Evolutionary conservation across 2,329 filamentous ascomycete genomes (phyloP).

Genomic region (Ceratocystiopsis minuta): DNA sequence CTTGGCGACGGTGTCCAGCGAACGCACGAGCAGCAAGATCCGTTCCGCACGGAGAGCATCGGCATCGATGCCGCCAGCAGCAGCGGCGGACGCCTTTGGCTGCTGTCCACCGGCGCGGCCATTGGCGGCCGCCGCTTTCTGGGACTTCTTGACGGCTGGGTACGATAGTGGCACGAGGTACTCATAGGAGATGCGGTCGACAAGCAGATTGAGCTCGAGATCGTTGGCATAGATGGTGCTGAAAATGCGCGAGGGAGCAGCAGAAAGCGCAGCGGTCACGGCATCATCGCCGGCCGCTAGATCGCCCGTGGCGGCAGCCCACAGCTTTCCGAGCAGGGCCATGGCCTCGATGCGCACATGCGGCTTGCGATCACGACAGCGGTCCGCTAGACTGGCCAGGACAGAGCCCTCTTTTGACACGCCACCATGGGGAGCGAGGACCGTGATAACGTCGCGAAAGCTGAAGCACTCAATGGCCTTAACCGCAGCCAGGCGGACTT

Average conservation of each 20-base stretch:
- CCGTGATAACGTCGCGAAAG: conserved; percentile 64
- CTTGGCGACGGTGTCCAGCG: conserved; percentile 60
- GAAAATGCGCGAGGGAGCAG: conserved; percentile 70
- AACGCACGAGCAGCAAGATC: conserved; percentile 63
- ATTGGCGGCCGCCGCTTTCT: conserved; percentile 40
- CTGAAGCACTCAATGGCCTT: conserved; percentile 66
- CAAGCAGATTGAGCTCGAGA: conserved; percentile 61
- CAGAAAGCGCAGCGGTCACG: conserved; percentile 56
- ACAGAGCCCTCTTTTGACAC: conserved; percentile 62
- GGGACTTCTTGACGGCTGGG: conserved; percentile 46
- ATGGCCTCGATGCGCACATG: conserved; percentile 74
- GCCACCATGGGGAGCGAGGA: conserved; percentile 59
- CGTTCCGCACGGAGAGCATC: conserved; percentile 70
- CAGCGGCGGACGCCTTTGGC: neutral
- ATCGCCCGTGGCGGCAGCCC: conserved; percentile 83
- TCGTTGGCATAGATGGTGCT: conserved; percentile 86
- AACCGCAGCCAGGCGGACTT: conserved; percentile 76
- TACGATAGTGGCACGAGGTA: conserved; percentile 78
- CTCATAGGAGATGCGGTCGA: conserved; percentile 76
- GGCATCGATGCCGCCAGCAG: conserved; percentile 31
- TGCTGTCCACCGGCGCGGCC: neutral
- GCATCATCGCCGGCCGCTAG: conserved; percentile 67
- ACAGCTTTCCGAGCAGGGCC: conserved; percentile 66
- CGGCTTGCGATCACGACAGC: conserved; percentile 71
- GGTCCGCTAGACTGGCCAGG: conserved; percentile 64